phyloP scores from a whole-genome alignment of 257 asterid genomes.

The Nicotiana noctiflora region DNA sequence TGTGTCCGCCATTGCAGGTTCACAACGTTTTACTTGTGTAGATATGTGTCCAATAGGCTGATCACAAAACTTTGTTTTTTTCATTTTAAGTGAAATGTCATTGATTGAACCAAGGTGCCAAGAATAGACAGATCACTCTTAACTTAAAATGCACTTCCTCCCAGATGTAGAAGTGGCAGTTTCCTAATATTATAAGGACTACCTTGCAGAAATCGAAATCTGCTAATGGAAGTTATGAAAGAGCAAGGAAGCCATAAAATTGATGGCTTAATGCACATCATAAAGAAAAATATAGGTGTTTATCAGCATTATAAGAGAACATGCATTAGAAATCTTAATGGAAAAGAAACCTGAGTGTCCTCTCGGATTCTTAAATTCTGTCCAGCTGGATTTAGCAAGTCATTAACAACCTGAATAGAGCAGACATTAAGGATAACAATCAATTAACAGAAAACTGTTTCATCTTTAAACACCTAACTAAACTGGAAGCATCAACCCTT shows the following conservation, averaged over 20 bases:
- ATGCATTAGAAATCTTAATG: constrained; percentile 1
- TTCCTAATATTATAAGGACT: background rate
- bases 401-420: constrained; percentile 78
- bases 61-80: background rate
- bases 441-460: constrained; percentile 3
- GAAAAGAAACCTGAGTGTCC: constrained; percentile 67
- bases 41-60: background rate
- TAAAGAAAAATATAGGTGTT: background rate
- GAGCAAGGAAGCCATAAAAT: background rate
- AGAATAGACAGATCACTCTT: background rate
- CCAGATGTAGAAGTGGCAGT: background rate
- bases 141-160: constrained; percentile 1
- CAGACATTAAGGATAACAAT: background rate
- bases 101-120: background rate
- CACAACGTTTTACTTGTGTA: background rate
- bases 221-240: background rate
- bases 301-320: background rate
- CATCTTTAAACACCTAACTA: constrained; percentile 2
- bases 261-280: constrained; percentile 1
- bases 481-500: background rate
- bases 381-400: constrained; percentile 98
- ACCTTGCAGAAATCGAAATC: background rate
- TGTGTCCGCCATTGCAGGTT: background rate
- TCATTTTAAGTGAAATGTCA: background rate
- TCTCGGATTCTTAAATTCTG: constrained; percentile 94